phyloP scores from a whole-genome alignment of 2,329 filamentous ascomycete genomes.

The Ilyonectria sp. region DNA sequence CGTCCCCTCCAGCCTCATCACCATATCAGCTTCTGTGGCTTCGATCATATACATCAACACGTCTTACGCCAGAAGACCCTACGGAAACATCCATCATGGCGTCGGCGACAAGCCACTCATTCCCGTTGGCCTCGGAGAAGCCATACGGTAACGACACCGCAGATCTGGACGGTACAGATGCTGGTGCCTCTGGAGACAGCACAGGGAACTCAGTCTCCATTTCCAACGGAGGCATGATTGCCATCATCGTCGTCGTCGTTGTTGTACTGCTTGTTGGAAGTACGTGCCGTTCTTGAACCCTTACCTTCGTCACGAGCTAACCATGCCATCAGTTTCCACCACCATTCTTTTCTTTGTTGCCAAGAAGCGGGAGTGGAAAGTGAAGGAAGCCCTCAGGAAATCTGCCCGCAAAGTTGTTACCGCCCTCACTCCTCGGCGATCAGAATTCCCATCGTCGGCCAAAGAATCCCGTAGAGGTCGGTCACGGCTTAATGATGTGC shows the following conservation, averaged over 20 bases:
- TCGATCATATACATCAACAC: constrained; percentile 11
- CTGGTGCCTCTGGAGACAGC: constrained; percentile 76
- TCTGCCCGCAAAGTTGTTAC: constrained; percentile 76
- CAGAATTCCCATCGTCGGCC: constrained; percentile 72
- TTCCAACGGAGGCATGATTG: constrained; percentile 79
- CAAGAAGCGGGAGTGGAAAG: constrained; percentile 88
- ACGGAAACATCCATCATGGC: constrained; percentile 54
- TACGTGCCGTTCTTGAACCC: constrained; percentile 58
- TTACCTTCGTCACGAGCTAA: constrained; percentile 29
- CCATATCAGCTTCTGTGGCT: not conserved
- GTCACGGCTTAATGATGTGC: constrained; percentile 68
- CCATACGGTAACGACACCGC: constrained; percentile 55
- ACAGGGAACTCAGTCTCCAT: constrained; percentile 71
- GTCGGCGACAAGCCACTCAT: constrained; percentile 56
- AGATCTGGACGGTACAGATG: constrained; percentile 62
- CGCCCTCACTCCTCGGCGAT: constrained; percentile 73
- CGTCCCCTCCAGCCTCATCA: constrained; percentile 22
- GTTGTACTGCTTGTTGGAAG: constrained; percentile 78
- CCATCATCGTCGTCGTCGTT: constrained; percentile 81
- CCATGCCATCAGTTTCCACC: constrained; percentile 66
- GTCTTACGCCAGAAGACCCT: not conserved
- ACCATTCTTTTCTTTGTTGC: constrained; percentile 82
- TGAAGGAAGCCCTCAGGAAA: constrained; percentile 79
- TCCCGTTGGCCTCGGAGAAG: constrained; percentile 61
- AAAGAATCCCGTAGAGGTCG: constrained; percentile 62